These are phyloP conservation scores for Leptographium galeiforme DNA, from an alignment of 2,329 filamentous ascomycete species.

Conservation along the genomic window DNA sequence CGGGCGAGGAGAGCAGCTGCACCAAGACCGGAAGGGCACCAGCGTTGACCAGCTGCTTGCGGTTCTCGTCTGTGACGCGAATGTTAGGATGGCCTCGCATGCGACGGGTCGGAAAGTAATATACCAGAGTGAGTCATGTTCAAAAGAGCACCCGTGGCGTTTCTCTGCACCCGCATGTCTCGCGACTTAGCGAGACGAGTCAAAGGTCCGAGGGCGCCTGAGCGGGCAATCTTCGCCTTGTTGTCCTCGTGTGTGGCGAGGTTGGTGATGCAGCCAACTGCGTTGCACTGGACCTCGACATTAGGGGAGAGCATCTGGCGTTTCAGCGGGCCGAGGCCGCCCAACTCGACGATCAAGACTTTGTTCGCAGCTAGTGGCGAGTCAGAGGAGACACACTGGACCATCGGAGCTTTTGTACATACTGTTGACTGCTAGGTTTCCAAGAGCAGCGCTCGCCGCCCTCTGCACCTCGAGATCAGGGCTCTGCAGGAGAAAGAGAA, in stretches of 20 bases:
- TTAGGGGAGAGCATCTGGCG: slow-evolving; percentile 97
- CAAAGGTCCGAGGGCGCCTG: slow-evolving; percentile 79
- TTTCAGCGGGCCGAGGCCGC: slow-evolving; percentile 81
- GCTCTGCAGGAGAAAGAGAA: slow-evolving; percentile 87
- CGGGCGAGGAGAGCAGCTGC: slow-evolving; percentile 78
- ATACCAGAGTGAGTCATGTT: slow-evolving; percentile 99
- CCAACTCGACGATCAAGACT: slow-evolving; percentile 84
- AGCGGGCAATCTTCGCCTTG: slow-evolving; percentile 95
- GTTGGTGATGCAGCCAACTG: slow-evolving; percentile 97
- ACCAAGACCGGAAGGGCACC: slow-evolving; percentile 97
- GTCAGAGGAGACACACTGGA: background rate
- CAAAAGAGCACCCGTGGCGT: slow-evolving; percentile 86
- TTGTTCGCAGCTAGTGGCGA: slow-evolving; percentile 74
- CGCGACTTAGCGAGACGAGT: slow-evolving; percentile 91
- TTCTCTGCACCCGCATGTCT: slow-evolving; percentile 96
- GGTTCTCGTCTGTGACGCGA: slow-evolving; percentile 64
- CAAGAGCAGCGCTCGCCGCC: slow-evolving; percentile 87
- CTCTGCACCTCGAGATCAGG: slow-evolving; percentile 94
- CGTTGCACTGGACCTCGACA: slow-evolving; percentile 98
- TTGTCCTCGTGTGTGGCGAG: slow-evolving; percentile 97
- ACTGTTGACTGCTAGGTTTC: slow-evolving; percentile 97
- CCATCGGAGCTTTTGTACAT: slow-evolving; percentile 21
- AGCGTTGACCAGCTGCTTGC: slow-evolving; percentile 91
- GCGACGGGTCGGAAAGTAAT: slow-evolving; percentile 11
- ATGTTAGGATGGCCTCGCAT: background rate